Evolutionary conservation across 805 yeast species (phyloP).

Genomic region (Priceomyces fermenticarens): DNA sequence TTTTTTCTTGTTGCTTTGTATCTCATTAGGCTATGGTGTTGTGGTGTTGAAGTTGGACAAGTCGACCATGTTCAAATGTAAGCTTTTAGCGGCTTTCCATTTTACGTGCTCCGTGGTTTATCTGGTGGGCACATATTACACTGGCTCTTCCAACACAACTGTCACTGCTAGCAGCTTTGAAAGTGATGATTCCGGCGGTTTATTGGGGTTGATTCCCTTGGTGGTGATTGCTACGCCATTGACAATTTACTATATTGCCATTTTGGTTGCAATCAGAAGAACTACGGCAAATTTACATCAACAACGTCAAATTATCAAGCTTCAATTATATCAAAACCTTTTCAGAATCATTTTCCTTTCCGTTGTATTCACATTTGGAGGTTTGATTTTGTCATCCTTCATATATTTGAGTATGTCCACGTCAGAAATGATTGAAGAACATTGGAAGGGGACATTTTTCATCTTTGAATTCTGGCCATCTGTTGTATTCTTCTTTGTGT

Average conservation of each 20-base stretch:
- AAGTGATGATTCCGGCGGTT: conserved; percentile 45
- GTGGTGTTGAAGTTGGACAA: conserved; percentile 82
- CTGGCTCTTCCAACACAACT: conserved; percentile 21
- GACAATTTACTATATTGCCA: conserved; percentile 69
- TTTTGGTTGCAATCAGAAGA: conserved; percentile 65
- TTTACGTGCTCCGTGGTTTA: conserved; percentile 35
- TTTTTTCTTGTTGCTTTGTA: conserved; percentile 79
- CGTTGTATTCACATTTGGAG: conserved; percentile 64
- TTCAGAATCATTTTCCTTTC: conserved; percentile 74
- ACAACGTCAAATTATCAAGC: conserved; percentile 89
- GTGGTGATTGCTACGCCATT: conserved; percentile 72
- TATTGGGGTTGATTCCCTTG: conserved; percentile 54
- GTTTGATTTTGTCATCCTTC: conserved; percentile 67
- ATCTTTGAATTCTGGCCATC: conserved; percentile 94
- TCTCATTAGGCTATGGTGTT: conserved; percentile 91
- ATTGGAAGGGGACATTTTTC: conserved; percentile 91
- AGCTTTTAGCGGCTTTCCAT: conserved; percentile 39
- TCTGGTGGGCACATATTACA: conserved; percentile 32
- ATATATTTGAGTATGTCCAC: conserved; percentile 71
- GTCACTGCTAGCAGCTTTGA: conserved; percentile 44
- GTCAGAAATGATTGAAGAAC: conserved; percentile 73
- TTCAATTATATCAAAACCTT: conserved; percentile 77
- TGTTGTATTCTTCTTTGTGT: conserved; percentile 77
- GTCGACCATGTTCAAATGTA: conserved; percentile 61
- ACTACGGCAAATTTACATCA: conserved; percentile 73